Base-by-base conservation (phyloP, 1,284 basidiomycete genomes). In the Apiotrichum akiyoshidainum region DNA sequence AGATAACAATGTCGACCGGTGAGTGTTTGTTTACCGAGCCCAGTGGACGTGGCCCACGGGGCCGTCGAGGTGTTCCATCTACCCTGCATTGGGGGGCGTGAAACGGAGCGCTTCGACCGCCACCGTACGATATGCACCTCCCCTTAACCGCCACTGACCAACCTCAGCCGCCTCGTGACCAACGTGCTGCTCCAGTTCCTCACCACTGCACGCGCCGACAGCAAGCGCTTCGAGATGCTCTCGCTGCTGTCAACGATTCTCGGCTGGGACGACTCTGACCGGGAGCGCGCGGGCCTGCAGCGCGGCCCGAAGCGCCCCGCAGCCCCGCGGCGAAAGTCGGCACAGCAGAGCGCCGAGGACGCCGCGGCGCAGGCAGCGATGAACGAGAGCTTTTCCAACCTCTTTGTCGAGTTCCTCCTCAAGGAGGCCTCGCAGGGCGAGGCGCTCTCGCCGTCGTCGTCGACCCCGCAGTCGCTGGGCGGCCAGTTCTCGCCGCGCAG, bases 171-270 rank as follows among this genome's bases (percentile, higher is more conserved):
- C 14, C 85, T 99, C 2, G 92, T 99, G 35, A 96, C 90, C 26
- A 99, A 99, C 71, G 86, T 99, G 46, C 80, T 99, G 12, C 82
- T 99, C n/a, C 86, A 87, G 1, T 99, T 98, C 80, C 82, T 99
- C 52, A 85, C 84, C 10, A 94, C 92, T 0, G 90, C 93, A 11
- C 86, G 96, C 11, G 88, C 86, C 22, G 95, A 99, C 76, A 81
- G 87, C 22, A 99, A 99, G 75, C 86, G 95, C 8, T 99, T 95
- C 75, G 96, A 99, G 79, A 98, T 99, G 87, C 84, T 99, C 13
- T 83, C 85, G 1, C 81, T 99, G 0, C 84, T 99, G 7, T 84
- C 90, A 2, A 90, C 90, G 6, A 88, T 99, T 51, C 82, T 99
- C 14, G 85, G 84, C 5, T 99, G 96, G 95, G 83, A 83, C 48